Evolutionary conservation across 2,329 filamentous ascomycete genomes (phyloP), one percentile per base, ranked within the genome.

Genomic region (Penicillium sclerotiorum): DNA sequence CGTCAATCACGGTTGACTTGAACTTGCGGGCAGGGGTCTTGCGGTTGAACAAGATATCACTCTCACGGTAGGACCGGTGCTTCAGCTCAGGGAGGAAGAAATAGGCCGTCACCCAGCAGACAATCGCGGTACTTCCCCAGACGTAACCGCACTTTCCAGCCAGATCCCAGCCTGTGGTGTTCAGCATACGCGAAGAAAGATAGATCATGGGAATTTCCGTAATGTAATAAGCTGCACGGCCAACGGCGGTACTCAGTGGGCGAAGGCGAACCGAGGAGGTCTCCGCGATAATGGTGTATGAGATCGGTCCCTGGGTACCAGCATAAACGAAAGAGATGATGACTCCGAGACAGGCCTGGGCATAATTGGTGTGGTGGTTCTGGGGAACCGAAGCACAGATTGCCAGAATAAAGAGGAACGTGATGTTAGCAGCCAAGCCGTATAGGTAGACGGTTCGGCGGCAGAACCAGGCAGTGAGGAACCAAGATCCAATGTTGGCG

Each of bases 101-200:
- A 60, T 66, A 77, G 2, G 73, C 73, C 55, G 61, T 57, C 5
- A 76, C 39, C 62, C 66, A 73, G 57, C 72, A 76, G 8, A 77
- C 64, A 3, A 63, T 21, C 4, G 72, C 73, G 5, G 75, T 77
- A 2, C 69, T 62, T 2, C 71, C 76, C 76, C 74, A 78, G n/a
- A 78, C 70, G 49, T 73, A 78, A 2, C 74, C 76, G 49, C 73
- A 77, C 65, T 77, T 77, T 27, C 74, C 75, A 0, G 68, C 71
- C 9, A 74, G 56, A 46, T 75, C 70, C 65, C 71, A 72, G 9
- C 69, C 69, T 0, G 69, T 72, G 0, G 66, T 59, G 56, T 75
- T 75, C 6, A 75, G 64, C 61, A 75, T 69, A 51, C 64, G 56
- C 5, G 69, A 70, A 1, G 70, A 60, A n/a, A 75, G 61, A 47